Evolutionary conservation across 192 early-diverging fungal genomes (phyloP), one percentile per base, ranked within the genome.

Genomic region (Backusella parvicylindrica): DNA sequence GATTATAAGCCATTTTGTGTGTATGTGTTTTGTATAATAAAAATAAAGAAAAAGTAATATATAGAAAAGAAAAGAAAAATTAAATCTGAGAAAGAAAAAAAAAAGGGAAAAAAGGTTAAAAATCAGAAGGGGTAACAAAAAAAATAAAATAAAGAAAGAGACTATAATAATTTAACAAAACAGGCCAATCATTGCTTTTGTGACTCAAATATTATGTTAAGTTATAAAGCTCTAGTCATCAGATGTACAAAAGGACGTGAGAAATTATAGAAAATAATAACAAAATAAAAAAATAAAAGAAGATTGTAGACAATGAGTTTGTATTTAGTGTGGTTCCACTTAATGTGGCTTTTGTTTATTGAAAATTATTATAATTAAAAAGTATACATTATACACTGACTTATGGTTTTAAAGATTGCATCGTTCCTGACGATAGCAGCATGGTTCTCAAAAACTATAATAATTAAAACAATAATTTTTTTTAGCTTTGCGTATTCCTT

Each of bases 1-100:
- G 66, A 41, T 70, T 70, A 37, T 70, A 70, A 26, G 68, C 37
- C 68, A 70, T 70, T 70, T 28, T 69, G 11, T 60, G 12, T 60
- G 26, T 2, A 2, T 38, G 4, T 38, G 1, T 38, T 0, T 38
- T 38, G 11, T n/a, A n/a, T n/a, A n/a, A n/a, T n/a, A n/a, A n/a
- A 47, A 47, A n/a, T 47, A 26, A 60, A 60, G 21, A 28, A 60
- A 60, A 60, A 3, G 49, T 50, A n/a, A n/a, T n/a, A 8, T 60
- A 28, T 28, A 4, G 11, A 60, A 60, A 12, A 60, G 53, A 60
- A 23, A 60, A 60, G 53, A 28, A 60, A 41, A 60, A 60, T 28
- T 60, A 26, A 43, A 43, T 50, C 28, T 35, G 67, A 41, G n/a
- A 53, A 75, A 68, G 68, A 43, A 75, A 75, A n/a, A 21, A 26